Evolutionary conservation across 306 rosid species (phyloP).

Genomic region (Astragalus membranaceus): DNA sequence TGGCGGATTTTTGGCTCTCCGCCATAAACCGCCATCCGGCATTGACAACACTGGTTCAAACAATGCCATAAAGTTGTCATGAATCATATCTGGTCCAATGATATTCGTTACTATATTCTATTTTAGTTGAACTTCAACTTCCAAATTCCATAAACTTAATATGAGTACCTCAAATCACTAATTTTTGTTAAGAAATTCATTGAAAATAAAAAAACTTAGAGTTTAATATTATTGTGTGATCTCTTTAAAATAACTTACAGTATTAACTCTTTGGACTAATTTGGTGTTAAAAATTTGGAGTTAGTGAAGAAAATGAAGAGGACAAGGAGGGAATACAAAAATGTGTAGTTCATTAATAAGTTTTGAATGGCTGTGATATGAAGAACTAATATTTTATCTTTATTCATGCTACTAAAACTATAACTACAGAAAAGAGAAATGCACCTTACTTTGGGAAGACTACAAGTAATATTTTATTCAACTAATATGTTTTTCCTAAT

Average conservation of each 20-base stretch:
- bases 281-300: background rate
- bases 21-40: no score
- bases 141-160: background rate
- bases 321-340: background rate
- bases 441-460: background rate
- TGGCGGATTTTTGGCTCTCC: no score
- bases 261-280: background rate
- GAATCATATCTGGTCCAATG: background rate
- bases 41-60: no score
- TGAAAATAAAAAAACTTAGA: background rate
- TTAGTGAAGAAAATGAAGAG: background rate
- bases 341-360: background rate
- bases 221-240: background rate
- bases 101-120: background rate
- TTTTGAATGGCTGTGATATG: background rate
- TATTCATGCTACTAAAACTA: background rate
- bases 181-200: background rate
- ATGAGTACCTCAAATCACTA: background rate
- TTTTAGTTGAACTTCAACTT: background rate
- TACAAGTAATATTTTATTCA: background rate
- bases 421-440: background rate
- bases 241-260: background rate
- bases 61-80: background rate
- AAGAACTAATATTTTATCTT: background rate
- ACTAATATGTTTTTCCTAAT: background rate